Evolutionary conservation across 768 basidiomycete genomes (phyloP), one percentile per base, ranked within the genome.

Genomic region (Bullera alba): DNA sequence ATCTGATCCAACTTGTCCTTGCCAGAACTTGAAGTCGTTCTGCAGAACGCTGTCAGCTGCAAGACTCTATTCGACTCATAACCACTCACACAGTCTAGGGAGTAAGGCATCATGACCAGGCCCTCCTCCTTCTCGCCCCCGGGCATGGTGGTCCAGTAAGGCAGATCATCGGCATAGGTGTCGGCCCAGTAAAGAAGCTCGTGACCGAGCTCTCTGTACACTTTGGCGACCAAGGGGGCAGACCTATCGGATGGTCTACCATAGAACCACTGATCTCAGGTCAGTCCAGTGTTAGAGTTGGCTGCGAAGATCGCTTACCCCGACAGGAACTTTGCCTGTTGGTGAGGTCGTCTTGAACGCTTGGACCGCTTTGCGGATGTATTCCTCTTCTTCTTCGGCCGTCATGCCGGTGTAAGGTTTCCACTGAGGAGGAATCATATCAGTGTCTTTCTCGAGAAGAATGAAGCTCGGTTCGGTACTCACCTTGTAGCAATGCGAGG

Each of bases 161-260:
- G 65, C 4, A 67, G 42, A 43, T 67, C 65, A 46, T 66, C 64
- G 34, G 59, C 63, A 35, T 62, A 65, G 6, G 63, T 51, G 38
- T 65, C 63, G 0, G 58, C 49, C 56, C 46, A 59, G 30, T 45
- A 53, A n/a, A 60, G 57, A 7, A 65, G 48, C 44, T 63, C 57
- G 38, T 56, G 61, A 19, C 61, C 64, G 17, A 61, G 54, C 49
- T 66, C 64, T 25, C 42, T 37, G 54, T 67, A 67, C 1, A 70
- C 60, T 29, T 68, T 67, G 15, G 54, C 50, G 6, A 70, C 46
- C 3, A 70, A 48, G 5, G 56, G 45, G 2, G 38, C 43, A 2
- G 65, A 59, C 15, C 57, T 25, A 22, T 44, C 54, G 7, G 51
- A 53, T 19, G 58, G 58, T 39, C 58, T 47, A 25, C 58, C 58